Evolutionary conservation across 306 rosid species (phyloP).

Genomic region (Acacia crassicarpa): DNA sequence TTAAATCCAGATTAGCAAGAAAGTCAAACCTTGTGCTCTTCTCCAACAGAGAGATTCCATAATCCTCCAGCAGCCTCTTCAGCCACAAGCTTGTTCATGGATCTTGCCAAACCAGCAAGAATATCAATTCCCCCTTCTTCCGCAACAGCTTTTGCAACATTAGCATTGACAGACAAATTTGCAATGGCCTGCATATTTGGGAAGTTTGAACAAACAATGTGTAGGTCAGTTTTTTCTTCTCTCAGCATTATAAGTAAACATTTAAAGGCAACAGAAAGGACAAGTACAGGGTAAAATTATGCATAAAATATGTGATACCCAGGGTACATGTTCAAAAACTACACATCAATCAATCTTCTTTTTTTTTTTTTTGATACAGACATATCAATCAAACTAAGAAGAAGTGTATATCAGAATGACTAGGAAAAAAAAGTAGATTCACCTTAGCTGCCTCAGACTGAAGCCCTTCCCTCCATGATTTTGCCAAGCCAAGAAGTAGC

Average conservation of each 20-base stretch:
- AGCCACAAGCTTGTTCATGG: slow-evolving; percentile 93
- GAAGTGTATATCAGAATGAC: not conserved
- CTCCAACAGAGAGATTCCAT: slow-evolving; percentile 99
- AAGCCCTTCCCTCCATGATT: slow-evolving; percentile 98
- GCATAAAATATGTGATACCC: slow-evolving; percentile 7
- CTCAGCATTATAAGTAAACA: slow-evolving; percentile 14
- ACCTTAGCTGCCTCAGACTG: slow-evolving; percentile 99
- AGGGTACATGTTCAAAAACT: slow-evolving; percentile 20
- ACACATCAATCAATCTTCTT: no score
- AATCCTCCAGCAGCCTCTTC: slow-evolving; percentile 99
- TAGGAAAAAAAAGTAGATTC: slow-evolving; percentile 22
- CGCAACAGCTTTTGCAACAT: slow-evolving; percentile 98
- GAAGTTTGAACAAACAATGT: slow-evolving; percentile 29
- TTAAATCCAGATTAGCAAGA: slow-evolving; percentile 21
- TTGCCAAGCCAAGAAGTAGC: slow-evolving; percentile 86
- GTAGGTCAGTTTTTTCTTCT: slow-evolving; percentile 20
- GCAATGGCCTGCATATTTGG: slow-evolving; percentile 79
- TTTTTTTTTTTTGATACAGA: not conserved
- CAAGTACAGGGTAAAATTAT: slow-evolving; percentile 8
- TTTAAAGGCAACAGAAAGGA: slow-evolving; percentile 16
- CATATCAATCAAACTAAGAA: slow-evolving; percentile 9
- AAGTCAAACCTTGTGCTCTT: slow-evolving; percentile 88
- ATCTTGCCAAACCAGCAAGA: slow-evolving; percentile 97
- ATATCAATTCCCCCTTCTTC: slow-evolving; percentile 97
- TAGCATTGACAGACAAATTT: slow-evolving; percentile 93